Evolutionary conservation across 306 rosid species (phyloP), one percentile per base, ranked within the genome.

Genomic region (Quercus cerris): DNA sequence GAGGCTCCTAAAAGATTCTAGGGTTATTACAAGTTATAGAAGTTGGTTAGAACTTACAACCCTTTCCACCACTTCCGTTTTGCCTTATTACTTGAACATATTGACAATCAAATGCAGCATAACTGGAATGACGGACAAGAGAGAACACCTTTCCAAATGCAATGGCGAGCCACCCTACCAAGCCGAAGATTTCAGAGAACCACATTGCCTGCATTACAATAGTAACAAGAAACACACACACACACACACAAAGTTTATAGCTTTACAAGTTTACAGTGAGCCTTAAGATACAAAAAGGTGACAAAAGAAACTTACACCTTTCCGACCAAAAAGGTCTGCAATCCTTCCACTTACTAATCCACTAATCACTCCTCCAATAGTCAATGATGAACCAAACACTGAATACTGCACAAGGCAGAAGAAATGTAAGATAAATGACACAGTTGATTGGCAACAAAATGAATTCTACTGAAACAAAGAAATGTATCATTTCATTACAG

Each of bases 331-430:
- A 15, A 75, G 87, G 87, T 94, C 97, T 35, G 97, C 92, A 74
- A 85, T 66, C 77, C 23, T 89, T 56, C 96, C 99, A 77, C 94
- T 95, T 15, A 79, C 54, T 75, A 90, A 71, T 38, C 91, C 99
- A 41, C 97, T 98, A 52, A 91, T 22, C 95, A 90, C 87, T 1
- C 97, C 99, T 84, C 98, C 97, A 83, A 90, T 83, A 0, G 97
- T 91, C 84, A 94, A 71, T 52, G 91, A 82, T 9, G 98, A 95
- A 52, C 99, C 99, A 56, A 95, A 95, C 70, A 89, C 46, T 18
- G 98, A 88, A 78, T 76, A 95, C 94, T 95, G 87, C 86, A 64
- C 20, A 49, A 68, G 22, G n/a, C 67, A 67, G 22, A 38, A 68
- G 31, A 30, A 73, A 9, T 67, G 27, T 0, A 22, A 59, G 66